These are phyloP conservation scores for Boletus pseudo-olivaceus DNA, from an alignment of 768 basidiomycete species.

Conservation along the genomic window DNA sequence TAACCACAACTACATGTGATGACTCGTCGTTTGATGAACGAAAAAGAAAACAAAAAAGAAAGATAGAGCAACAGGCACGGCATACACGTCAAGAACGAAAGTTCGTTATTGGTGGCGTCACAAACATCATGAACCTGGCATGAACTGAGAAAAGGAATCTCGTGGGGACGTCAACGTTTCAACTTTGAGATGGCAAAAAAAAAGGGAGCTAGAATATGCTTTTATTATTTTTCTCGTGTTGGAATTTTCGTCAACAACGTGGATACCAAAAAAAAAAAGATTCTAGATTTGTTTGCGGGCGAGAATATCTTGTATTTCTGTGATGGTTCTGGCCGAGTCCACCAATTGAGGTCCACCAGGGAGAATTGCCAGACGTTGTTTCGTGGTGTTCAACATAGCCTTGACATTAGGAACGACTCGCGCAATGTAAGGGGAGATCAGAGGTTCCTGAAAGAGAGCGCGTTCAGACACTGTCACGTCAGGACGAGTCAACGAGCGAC, in stretches of 20 bases:
- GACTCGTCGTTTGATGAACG: constrained; percentile 5
- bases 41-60: not conserved
- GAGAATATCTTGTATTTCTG: constrained; percentile 74
- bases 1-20: constrained; percentile 23
- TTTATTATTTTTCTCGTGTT: not conserved
- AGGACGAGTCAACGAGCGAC: constrained; percentile 18
- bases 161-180: not conserved
- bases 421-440: constrained; percentile 78
- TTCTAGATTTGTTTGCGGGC: constrained; percentile 37
- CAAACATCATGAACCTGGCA: constrained; percentile 26
- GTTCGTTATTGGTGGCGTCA: constrained; percentile 13
- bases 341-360: constrained; percentile 65
- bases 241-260: not conserved
- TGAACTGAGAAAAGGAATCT: constrained; percentile 9
- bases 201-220: not conserved
- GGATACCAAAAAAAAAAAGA: not conserved
- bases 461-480: not conserved
- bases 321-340: constrained; percentile 66
- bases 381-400: constrained; percentile 69
- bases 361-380: constrained; percentile 74
- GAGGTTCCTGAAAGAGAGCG: constrained; percentile 52
- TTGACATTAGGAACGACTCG: constrained; percentile 81
- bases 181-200: not conserved
- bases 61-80: constrained; percentile 11
- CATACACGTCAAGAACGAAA: constrained; percentile 3